Conservation (phyloP, 305 asterid genomes). For the Fraxinus sp. region DNA sequence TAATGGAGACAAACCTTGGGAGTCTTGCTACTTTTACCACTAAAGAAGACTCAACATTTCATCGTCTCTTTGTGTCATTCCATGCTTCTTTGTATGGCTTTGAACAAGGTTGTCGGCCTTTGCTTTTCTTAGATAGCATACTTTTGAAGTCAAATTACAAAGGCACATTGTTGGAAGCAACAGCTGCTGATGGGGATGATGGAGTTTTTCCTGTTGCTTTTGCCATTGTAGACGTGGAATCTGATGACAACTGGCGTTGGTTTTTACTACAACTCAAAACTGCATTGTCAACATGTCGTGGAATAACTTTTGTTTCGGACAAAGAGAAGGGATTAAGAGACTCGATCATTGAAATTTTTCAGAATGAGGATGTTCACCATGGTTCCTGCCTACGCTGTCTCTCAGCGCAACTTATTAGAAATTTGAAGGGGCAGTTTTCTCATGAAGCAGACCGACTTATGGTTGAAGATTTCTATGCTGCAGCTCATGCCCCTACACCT, state of each 20-base stretch:
- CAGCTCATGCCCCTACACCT: constrained; percentile 65
- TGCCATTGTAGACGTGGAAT: constrained; percentile 80
- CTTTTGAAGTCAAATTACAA: constrained; percentile 82
- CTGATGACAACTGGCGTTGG: constrained; percentile 93
- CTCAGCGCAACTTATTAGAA: constrained; percentile 75
- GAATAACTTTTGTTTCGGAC: constrained; percentile 75
- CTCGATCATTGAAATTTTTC: constrained; percentile 66
- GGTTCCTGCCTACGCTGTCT: constrained; percentile 73
- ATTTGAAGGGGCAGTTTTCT: constrained; percentile 72
- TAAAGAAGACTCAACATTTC: constrained; percentile 86
- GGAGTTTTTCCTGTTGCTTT: constrained; percentile 92
- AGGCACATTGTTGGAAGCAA: constrained; percentile 87
- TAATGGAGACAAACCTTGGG: constrained; percentile 44
- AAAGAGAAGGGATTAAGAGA: constrained; percentile 82
- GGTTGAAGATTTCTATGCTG: constrained; percentile 66
- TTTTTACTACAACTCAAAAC: constrained; percentile 73
- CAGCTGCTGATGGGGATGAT: constrained; percentile 88
- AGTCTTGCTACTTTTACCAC: constrained; percentile 89
- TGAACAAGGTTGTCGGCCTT: constrained; percentile 87
- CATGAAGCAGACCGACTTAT: constrained; percentile 81
- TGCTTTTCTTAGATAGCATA: constrained; percentile 82
- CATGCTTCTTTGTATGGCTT: constrained; percentile 82
- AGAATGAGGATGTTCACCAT: constrained; percentile 64
- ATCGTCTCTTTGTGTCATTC: constrained; percentile 79
- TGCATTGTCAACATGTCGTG: constrained; percentile 54